Evolutionary conservation across 176 grass and related monocot genomes (phyloP).

Genomic region (Musa beccarii): DNA sequence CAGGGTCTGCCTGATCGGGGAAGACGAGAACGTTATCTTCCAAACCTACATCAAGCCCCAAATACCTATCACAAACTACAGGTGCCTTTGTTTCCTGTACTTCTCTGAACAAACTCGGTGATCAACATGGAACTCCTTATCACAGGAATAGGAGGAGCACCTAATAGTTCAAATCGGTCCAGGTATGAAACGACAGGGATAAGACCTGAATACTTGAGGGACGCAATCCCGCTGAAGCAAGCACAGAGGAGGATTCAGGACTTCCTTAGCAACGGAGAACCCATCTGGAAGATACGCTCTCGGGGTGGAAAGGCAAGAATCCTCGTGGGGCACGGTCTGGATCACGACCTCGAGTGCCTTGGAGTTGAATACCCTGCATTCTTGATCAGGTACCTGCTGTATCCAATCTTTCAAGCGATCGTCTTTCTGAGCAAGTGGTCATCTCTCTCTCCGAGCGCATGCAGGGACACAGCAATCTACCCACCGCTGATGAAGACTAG

Average conservation of each 20-base stretch:
- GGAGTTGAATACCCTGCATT: constrained; percentile 66
- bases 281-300: constrained; percentile 61
- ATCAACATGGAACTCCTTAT: background rate
- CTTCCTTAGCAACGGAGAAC: constrained; percentile 75
- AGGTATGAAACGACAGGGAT: constrained; percentile 83
- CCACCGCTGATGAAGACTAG: constrained; percentile 91
- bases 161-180: background rate
- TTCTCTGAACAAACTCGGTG: background rate
- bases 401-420: background rate
- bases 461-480: constrained; percentile 71
- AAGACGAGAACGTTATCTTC: constrained; percentile 73
- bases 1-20: constrained; percentile 55
- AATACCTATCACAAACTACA: constrained; percentile 58
- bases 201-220: constrained; percentile 60
- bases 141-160: background rate
- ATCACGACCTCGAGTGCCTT: constrained; percentile 65
- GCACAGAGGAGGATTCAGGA: constrained; percentile 70
- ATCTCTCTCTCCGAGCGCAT: background rate
- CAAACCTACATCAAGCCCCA: constrained; percentile 61
- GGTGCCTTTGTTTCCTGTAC: constrained; percentile 18
- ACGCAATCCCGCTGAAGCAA: constrained; percentile 65
- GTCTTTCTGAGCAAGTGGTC: background rate
- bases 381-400: constrained; percentile 46
- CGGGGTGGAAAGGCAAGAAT: constrained; percentile 51
- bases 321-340: constrained; percentile 64